These are phyloP conservation scores for Citrus glauca DNA, from an alignment of 345 rosid species.

Conservation along the genomic window DNA sequence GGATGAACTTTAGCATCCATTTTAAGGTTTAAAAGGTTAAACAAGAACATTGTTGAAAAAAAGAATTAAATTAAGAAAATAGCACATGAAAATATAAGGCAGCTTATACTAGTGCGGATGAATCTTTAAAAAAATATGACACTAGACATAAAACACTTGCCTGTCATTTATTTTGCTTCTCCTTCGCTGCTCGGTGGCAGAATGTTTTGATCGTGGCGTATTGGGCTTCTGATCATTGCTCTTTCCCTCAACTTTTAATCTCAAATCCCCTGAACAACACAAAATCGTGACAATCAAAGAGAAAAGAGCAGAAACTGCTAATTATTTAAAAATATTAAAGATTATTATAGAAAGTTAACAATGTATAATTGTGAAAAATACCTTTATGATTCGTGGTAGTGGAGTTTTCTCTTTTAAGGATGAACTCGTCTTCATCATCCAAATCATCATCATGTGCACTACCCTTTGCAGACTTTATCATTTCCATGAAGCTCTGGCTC, in stretches of 20 bases:
- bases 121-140: background rate
- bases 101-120: background rate
- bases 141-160: constrained; percentile 25
- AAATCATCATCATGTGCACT: constrained; percentile 55
- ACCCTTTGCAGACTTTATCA: constrained; percentile 80
- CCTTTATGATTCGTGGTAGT: constrained; percentile 51
- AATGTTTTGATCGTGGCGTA: constrained; percentile 96
- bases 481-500: constrained; percentile 83
- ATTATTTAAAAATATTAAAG: background rate
- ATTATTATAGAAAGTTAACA: background rate
- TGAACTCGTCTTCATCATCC: constrained; percentile 71
- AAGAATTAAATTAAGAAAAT: background rate
- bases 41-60: background rate
- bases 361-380: constrained; percentile 7
- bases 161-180: constrained; percentile 98
- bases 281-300: background rate
- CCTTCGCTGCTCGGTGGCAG: constrained; percentile 96
- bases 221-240: constrained; percentile 71
- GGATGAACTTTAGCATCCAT: background rate
- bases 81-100: background rate
- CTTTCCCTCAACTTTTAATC: constrained; percentile 61
- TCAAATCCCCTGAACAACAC: constrained; percentile 46
- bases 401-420: constrained; percentile 67
- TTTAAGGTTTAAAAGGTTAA: background rate
- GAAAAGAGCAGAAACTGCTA: background rate